Conservation (phyloP, 1,284 basidiomycete species). For the Irpex lacteus region DNA sequence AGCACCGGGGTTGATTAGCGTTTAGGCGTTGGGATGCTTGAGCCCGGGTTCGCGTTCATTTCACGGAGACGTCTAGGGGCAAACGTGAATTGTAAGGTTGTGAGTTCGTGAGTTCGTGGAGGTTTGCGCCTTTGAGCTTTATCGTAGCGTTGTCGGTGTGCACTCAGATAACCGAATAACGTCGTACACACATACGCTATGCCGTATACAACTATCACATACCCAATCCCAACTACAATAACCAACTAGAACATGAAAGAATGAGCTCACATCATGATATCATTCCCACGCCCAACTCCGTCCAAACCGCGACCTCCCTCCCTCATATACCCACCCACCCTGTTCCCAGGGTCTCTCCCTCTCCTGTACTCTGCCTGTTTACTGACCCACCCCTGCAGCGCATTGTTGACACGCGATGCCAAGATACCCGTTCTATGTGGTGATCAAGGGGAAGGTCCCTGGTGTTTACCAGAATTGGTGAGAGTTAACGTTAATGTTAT, state of each 20-base stretch:
- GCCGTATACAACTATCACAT: too few relatives aligned
- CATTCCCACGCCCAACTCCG: neutral
- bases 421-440: slow-evolving; percentile 42
- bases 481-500: slow-evolving; percentile 10
- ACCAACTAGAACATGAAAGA: too few relatives aligned
- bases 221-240: too few relatives aligned
- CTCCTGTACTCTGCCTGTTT: neutral
- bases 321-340: neutral
- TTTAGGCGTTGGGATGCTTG: neutral
- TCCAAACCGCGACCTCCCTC: neutral
- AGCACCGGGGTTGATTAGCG: neutral
- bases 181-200: too few relatives aligned
- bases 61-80: neutral
- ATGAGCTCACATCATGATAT: neutral
- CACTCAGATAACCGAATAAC: too few relatives aligned
- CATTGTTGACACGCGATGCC: slow-evolving; percentile 28
- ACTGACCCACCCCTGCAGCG: neutral
- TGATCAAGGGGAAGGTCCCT: slow-evolving; percentile 40
- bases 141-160: too few relatives aligned
- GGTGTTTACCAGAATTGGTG: slow-evolving; percentile 49
- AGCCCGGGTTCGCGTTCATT: slow-evolving; percentile 2
- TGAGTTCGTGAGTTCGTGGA: too few relatives aligned
- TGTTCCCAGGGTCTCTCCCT: neutral
- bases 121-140: too few relatives aligned
- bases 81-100: neutral